Base-by-base conservation (phyloP, 2,329 filamentous ascomycete genomes). In the Trematosphaeria pertusa region DNA sequence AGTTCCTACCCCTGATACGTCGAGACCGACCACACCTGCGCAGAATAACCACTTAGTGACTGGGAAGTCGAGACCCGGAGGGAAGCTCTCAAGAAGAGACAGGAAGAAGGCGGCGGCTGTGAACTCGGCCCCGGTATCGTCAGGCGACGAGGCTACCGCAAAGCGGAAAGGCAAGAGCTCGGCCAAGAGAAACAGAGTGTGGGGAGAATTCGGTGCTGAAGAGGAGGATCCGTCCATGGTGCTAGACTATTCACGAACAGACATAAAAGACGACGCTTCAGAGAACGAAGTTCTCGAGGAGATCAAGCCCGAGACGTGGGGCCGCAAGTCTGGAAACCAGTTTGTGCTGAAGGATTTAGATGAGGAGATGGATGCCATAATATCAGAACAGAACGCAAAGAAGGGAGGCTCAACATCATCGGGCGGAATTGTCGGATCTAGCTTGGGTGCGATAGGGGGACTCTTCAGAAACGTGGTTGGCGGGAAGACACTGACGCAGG, bases 391-490 rank as follows among this genome's bases (percentile, higher is more conserved):
- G n/a, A 86, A 91, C 59, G 83, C 83, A 8, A 85, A 68, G 37
- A 72, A 69, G 45, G 58, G 69, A 6, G 63, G 55, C 26, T 53
- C 58, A 14, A 50, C 54, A 15, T 55, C 64, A n/a, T 48, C 58
- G 30, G 64, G 75, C 9, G 88, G 90, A 0, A 75, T 97, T 11
- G 83, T 97, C 10, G 88, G 88, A 20, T 86, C 90, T 4, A 85
- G 91, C 44, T 80, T 96, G 46, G 91, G 85, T 67, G 89, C 89
- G 11, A 88, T 97, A 54, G 87, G 89, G 43, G 89, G 91, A 14
- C 83, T 97, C 46, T 96, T 99, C 78, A 86, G 91, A 57, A 97
- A 97, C 67, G 88, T 99, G 30, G 88, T 99, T 0, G 94, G 94
- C 43, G 94, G 95, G 54, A 97, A 97, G 78, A 90, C 87, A 0